A percentile compares a stretch with the other conserved stretches of the same genome.
Conservation (phyloP, 2,329 filamentous ascomycete species). For the Claviceps maximensis region DNA sequence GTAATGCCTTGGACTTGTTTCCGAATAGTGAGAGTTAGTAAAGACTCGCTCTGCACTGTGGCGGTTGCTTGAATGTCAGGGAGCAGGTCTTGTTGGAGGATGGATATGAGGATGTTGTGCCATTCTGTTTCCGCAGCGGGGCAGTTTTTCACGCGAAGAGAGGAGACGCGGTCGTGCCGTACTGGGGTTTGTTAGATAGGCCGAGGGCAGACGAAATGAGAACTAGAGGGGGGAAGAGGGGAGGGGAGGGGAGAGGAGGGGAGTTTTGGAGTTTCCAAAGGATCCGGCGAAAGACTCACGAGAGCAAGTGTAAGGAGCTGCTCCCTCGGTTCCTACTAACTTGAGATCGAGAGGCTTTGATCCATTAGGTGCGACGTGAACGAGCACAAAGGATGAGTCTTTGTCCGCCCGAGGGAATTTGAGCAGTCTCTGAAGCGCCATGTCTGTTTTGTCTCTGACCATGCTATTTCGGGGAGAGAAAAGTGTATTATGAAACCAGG, state of each 20-base stretch:
- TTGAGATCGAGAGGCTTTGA: constrained; percentile 48
- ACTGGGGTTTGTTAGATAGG: constrained; percentile 24
- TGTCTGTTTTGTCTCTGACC: constrained; percentile 5
- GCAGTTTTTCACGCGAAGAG: constrained; percentile 39
- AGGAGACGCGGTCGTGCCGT: constrained; percentile 40
- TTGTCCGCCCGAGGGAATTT: constrained; percentile 44
- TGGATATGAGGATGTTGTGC: constrained; percentile 44
- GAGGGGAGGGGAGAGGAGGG: no score
- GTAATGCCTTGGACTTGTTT: constrained; percentile 57
- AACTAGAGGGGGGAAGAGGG: background rate
- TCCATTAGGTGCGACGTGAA: constrained; percentile 41
- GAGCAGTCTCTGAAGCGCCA: constrained; percentile 29
- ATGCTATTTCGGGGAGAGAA: background rate
- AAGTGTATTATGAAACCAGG: background rate
- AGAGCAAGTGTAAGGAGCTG: constrained; percentile 42
- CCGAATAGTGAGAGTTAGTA: constrained; percentile 48
- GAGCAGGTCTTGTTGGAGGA: constrained; percentile 39
- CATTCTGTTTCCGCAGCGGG: constrained; percentile 51
- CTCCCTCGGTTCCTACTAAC: constrained; percentile 55
- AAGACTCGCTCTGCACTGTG: constrained; percentile 36
- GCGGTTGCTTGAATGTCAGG: constrained; percentile 47
- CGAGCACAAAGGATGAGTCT: constrained; percentile 41
- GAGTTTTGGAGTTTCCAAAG: background rate
- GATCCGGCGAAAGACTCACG: constrained; percentile 29
- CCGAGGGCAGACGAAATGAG: background rate